These are phyloP conservation scores for Colletotrichum liaoningense DNA, from an alignment of 2,329 filamentous ascomycete genomes.

Conservation along the genomic window DNA sequence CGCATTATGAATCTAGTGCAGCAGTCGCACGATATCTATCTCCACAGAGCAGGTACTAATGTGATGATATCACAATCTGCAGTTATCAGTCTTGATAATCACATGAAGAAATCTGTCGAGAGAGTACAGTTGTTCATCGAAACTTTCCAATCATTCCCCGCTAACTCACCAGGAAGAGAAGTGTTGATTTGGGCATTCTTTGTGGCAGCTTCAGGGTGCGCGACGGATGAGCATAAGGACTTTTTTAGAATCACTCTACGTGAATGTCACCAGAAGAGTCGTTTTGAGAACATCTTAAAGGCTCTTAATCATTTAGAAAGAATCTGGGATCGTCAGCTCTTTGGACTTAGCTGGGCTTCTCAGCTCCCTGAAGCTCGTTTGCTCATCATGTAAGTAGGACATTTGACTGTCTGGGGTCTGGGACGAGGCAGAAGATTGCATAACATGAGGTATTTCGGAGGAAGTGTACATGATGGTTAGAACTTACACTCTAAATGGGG, in stretches of 20 bases:
- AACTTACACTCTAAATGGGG: too few species aligned
- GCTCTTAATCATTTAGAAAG: conserved; percentile 39
- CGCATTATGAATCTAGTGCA: too few species aligned
- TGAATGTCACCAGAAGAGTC: conserved; percentile 38
- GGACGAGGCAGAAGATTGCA: too few species aligned
- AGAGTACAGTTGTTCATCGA: conserved; percentile 42
- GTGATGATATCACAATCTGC: not conserved
- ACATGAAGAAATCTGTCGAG: conserved; percentile 23
- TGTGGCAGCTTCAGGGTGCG: conserved; percentile 40
- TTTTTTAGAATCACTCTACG: conserved; percentile 39
- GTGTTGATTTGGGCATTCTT: conserved; percentile 44
- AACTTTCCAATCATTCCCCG: conserved; percentile 37
- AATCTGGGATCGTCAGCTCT: conserved; percentile 37
- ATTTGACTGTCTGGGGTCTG: too few species aligned
- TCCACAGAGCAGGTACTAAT: not conserved
- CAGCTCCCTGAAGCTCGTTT: conserved; percentile 40
- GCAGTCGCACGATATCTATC: too few species aligned
- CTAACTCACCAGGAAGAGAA: conserved; percentile 37
- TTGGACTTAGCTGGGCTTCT: conserved; percentile 41
- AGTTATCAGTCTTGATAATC: not conserved
- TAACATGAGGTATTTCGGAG: too few species aligned
- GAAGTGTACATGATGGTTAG: too few species aligned
- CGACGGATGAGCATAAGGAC: conserved; percentile 40
- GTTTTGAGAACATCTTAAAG: conserved; percentile 41
- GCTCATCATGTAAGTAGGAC: conserved; percentile 41